A percentile compares a stretch with the other conserved stretches of the same genome.
These are phyloP conservation scores for Sclerotinia trifoliorum DNA, from an alignment of 2,329 filamentous ascomycete genomes.

Conservation along the genomic window DNA sequence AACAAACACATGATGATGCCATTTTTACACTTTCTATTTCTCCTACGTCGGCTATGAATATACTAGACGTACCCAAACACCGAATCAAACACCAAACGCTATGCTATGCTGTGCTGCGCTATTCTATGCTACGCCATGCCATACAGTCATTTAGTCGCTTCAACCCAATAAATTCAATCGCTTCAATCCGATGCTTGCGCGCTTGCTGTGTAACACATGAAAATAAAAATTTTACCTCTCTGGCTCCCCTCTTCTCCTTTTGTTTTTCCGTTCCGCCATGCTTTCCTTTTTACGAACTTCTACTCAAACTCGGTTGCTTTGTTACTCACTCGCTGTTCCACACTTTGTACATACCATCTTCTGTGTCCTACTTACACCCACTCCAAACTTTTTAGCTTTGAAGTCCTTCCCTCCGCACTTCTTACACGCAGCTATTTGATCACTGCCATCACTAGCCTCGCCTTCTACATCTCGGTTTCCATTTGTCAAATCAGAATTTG, in stretches of 20 bases:
- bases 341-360: slow-evolving; percentile 62
- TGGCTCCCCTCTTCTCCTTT: not conserved
- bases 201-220: not conserved
- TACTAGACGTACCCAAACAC: slow-evolving; percentile 1
- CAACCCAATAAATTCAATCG: not conserved
- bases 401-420: slow-evolving; percentile 63
- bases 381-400: slow-evolving; percentile 54
- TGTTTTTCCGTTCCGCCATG: not conserved
- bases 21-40: not conserved
- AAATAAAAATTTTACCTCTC: not conserved
- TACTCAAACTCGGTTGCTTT: not conserved
- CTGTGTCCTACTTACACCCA: slow-evolving; percentile 51
- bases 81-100: slow-evolving; percentile 2
- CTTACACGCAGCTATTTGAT: slow-evolving; percentile 49
- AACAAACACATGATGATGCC: not conserved
- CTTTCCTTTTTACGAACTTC: not conserved
- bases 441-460: slow-evolving; percentile 47
- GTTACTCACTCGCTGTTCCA: slow-evolving; percentile 39
- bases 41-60: not conserved
- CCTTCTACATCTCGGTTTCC: slow-evolving; percentile 42
- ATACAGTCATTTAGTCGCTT: not conserved
- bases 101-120: slow-evolving; percentile 8
- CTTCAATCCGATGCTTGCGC: slow-evolving; percentile 4
- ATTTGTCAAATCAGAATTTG: slow-evolving; percentile 37
- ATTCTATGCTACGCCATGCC: slow-evolving; percentile 2